Base-by-base conservation (phyloP, 2,329 filamentous ascomycete genomes). In the Botrytis elliptica region DNA sequence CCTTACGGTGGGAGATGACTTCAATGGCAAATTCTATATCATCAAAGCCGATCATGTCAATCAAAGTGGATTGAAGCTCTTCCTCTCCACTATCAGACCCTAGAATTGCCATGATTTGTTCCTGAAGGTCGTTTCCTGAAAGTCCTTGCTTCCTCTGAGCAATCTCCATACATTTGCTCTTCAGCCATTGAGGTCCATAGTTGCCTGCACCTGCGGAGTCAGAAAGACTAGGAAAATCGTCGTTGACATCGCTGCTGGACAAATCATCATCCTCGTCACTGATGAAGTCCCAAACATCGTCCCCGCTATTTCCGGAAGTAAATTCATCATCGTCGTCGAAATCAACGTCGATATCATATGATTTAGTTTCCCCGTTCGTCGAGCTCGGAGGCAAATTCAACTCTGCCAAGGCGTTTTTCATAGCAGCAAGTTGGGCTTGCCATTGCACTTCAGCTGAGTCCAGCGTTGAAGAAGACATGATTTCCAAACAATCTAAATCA, bases 201-300 rank as follows among this genome's bases (percentile, higher is more conserved):
- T 79, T 80, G 7, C 79, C 77, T 62, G 66, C 71, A 9, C 71
- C 72, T 40, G 77, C 75, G 64, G 78, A 77, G 49, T 77, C 71
- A 33, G 81, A 73, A 68, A 79, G 64, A 49, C 72, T 80, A 42
- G 80, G 79, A 12, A 77, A 78, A 36, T 83, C 84, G 60, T 86
- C 83, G 66, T 91, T 88, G 44, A 89, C 84, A 75, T 93, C 92
- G 78, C 90, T 91, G 79, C 88, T 91, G 81, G 88, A 86, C 12
- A 88, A 85, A 73, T 91, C 91, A 33, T 90, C 89, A 38, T 92
- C 91, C 67, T 88, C 87, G 69, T 95, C 92, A 74, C 91, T 94
- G 79, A 97, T 93, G 74, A 97, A 90, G 81, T 98, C 95, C 95
- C 95, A 98, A 16, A 98, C 91, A 83, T 98, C 94, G 74, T 95